Conservation (phyloP, 345 rosid genomes). For the Populus pruinosa region DNA sequence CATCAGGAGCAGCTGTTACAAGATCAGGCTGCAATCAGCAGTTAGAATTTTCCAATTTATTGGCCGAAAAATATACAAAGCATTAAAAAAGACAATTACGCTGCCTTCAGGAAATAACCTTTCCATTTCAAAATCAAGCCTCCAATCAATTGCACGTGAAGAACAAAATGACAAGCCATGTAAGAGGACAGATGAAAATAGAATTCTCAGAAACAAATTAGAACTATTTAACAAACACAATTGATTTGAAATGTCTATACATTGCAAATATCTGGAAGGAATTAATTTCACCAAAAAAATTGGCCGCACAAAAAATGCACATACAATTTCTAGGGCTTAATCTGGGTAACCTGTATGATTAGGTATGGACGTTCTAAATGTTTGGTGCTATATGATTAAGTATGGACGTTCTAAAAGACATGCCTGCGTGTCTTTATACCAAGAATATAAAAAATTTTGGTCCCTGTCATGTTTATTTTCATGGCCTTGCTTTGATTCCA, state of each 20-base stretch:
- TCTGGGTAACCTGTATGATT: no score
- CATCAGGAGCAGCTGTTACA: slow-evolving; percentile 23
- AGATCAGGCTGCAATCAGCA: slow-evolving; percentile 46
- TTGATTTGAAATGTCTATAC: neutral
- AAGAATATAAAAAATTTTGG: no score
- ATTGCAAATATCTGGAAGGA: neutral
- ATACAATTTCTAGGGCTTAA: no score
- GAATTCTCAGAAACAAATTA: neutral
- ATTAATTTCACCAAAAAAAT: neutral
- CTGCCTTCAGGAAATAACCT: neutral
- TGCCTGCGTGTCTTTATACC: no score
- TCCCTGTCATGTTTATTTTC: no score
- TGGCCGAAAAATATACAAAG: no score
- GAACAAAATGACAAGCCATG: neutral
- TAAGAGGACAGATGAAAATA: neutral
- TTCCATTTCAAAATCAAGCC: neutral
- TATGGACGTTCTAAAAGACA: no score
- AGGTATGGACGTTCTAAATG: no score
- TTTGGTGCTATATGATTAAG: no score
- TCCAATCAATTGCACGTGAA: neutral
- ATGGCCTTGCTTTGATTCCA: no score
- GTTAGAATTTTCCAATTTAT: neutral
- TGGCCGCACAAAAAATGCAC: no score
- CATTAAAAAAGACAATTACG: neutral
- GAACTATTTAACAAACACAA: neutral